A percentile compares a stretch with the other conserved stretches of the same genome.
Conservation (phyloP, 768 basidiomycete species). For the Naganishia friedmannii region DNA sequence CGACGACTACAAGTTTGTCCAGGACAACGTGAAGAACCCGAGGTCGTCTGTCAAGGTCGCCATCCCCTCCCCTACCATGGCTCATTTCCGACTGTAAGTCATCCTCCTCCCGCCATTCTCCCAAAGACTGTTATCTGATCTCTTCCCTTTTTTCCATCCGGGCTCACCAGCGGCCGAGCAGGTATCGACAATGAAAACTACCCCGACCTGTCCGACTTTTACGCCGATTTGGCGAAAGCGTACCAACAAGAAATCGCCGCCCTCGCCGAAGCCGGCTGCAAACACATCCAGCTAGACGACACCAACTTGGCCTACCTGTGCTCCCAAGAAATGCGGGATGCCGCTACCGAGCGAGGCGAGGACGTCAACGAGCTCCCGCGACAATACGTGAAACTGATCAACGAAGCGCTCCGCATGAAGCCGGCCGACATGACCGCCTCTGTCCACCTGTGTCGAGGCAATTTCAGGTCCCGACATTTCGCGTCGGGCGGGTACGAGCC, state of each 20-base stretch:
- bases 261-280: slow-evolving; percentile 30
- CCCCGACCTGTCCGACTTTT: slow-evolving; percentile 31
- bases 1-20: slow-evolving; percentile 41
- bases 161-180: slow-evolving; percentile 22
- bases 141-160: too few relatives aligned
- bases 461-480: slow-evolving; percentile 32
- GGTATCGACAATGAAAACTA: slow-evolving; percentile 28
- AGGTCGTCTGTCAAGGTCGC: slow-evolving; percentile 41
- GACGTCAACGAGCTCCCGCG: slow-evolving; percentile 29
- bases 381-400: slow-evolving; percentile 34
- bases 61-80: slow-evolving; percentile 44
- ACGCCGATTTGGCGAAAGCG: slow-evolving; percentile 28
- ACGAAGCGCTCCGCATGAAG: slow-evolving; percentile 27
- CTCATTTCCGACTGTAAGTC: slow-evolving; percentile 26
- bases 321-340: slow-evolving; percentile 29
- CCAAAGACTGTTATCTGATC: too few relatives aligned
- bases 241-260: slow-evolving; percentile 31
- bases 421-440: slow-evolving; percentile 30
- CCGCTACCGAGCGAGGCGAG: slow-evolving; percentile 28
- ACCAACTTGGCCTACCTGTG: slow-evolving; percentile 36
- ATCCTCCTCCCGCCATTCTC: background rate
- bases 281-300: slow-evolving; percentile 32
- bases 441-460: slow-evolving; percentile 33
- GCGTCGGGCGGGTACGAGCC: slow-evolving; percentile 35
- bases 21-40: slow-evolving; percentile 30